Conservation (phyloP, 768 basidiomycete species). For the Rhodotorula graminis region DNA sequence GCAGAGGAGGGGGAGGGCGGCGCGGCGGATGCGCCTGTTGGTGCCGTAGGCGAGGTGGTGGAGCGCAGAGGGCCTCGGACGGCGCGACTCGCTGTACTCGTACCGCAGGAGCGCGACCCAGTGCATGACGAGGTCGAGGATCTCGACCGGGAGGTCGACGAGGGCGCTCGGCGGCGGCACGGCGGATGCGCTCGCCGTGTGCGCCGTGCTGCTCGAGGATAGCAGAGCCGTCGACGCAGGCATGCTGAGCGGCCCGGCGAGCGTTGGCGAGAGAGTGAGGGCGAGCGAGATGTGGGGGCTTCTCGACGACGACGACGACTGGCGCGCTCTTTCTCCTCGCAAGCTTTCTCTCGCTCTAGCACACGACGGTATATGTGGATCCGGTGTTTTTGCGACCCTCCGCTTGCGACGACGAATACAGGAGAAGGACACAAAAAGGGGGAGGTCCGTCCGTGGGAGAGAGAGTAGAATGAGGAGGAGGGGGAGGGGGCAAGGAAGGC, state of each 20-base stretch:
- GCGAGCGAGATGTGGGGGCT: too few relatives aligned
- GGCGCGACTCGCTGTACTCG: conserved; percentile 4
- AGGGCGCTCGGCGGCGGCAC: background rate
- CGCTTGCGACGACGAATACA: background rate
- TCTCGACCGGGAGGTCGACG: conserved; percentile 2
- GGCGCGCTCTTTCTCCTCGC: too few relatives aligned
- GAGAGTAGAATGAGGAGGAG: background rate
- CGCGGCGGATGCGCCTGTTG: background rate
- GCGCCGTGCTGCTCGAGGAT: too few relatives aligned
- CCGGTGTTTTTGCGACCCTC: background rate
- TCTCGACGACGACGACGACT: too few relatives aligned
- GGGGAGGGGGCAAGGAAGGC: background rate
- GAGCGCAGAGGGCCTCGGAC: background rate
- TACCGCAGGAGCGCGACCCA: background rate
- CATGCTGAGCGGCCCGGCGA: too few relatives aligned
- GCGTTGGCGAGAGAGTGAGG: background rate
- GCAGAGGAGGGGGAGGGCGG: background rate
- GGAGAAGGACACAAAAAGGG: background rate
- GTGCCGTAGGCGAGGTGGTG: conserved; percentile 4
- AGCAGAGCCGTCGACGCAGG: too few relatives aligned
- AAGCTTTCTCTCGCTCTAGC: background rate
- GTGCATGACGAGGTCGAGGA: background rate
- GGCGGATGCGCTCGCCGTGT: background rate
- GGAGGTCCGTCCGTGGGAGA: background rate
- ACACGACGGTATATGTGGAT: background rate